These are phyloP conservation scores for Fusarium drepaniforme DNA, from an alignment of 2,329 filamentous ascomycete species.

Conservation along the genomic window DNA sequence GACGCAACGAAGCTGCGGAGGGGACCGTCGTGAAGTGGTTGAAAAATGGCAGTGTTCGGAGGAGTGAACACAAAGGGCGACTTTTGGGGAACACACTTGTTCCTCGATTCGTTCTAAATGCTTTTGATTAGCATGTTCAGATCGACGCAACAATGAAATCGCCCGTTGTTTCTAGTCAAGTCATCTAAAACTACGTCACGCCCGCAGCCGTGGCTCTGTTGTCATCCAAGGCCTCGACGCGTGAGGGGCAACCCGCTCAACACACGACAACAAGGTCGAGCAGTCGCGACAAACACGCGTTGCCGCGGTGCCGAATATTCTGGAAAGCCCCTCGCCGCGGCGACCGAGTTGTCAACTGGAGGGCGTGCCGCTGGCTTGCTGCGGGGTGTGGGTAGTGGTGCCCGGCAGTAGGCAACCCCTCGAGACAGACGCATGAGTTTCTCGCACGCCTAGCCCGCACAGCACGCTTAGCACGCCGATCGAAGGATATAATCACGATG, in stretches of 20 bases:
- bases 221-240: neutral
- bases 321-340: neutral
- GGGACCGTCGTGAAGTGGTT: neutral
- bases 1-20: neutral
- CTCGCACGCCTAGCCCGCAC: neutral
- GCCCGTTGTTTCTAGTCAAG: neutral
- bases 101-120: neutral
- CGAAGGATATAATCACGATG: neutral
- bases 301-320: neutral
- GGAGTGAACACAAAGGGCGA: neutral
- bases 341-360: neutral
- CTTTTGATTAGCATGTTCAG: neutral
- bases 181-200: neutral
- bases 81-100: neutral
- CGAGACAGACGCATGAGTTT: neutral
- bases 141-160: neutral
- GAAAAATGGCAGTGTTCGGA: neutral
- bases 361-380: neutral
- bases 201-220: neutral
- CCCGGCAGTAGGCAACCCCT: neutral
- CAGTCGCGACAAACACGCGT: neutral
- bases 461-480: neutral
- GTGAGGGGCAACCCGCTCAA: neutral
- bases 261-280: neutral
- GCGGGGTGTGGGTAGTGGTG: neutral